Evolutionary conservation across 805 yeast genomes (phyloP), one percentile per base, ranked within the genome.

Genomic region (Hanseniaspora mollemarum): DNA sequence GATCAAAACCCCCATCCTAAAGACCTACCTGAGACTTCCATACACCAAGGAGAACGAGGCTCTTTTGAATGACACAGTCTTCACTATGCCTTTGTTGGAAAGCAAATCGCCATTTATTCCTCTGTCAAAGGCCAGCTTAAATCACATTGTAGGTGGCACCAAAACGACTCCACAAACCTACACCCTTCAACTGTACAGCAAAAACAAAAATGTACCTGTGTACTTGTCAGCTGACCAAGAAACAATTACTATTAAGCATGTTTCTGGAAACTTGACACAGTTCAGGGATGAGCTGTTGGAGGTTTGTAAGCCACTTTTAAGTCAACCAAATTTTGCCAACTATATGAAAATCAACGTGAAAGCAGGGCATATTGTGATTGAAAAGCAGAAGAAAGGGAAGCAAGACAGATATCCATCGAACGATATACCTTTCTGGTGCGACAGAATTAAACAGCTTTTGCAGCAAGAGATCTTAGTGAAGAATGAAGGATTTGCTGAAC

Each of bases 11-110:
- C 50, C 50, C 21, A n/a, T 46, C 4, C 31, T 46, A 4, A 22
- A 46, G 22, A 46, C 50, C 9, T 46, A 46, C 38, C 13, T 46
- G 24, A 46, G 38, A 22, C 50, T 46, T 15, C 43, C 42, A 4
- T 46, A 46, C 43, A 19, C 50, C 12, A 16, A 24, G 8, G 50
- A 46, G 3, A 46, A 46, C 24, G 50, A 46, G 28, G 5, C 29
- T n/a, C 16, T 46, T 5, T 25, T 46, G 1, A 25, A 26, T 38
- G 24, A 46, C 18, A 43, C 37, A 38, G 43, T 46, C 9, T 46
- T 46, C 38, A 13, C 28, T 22, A 31, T 46, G 16, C 10, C 22
- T 8, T 8, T 13, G 2, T 2, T 46, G 12, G 38, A 46, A 36
- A 21, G 22, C 19, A 21, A 37, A 15, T 46, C 50, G 15, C 50